Conservation (phyloP, 2,329 filamentous ascomycete genomes). For the Lasiodiplodia sp. region DNA sequence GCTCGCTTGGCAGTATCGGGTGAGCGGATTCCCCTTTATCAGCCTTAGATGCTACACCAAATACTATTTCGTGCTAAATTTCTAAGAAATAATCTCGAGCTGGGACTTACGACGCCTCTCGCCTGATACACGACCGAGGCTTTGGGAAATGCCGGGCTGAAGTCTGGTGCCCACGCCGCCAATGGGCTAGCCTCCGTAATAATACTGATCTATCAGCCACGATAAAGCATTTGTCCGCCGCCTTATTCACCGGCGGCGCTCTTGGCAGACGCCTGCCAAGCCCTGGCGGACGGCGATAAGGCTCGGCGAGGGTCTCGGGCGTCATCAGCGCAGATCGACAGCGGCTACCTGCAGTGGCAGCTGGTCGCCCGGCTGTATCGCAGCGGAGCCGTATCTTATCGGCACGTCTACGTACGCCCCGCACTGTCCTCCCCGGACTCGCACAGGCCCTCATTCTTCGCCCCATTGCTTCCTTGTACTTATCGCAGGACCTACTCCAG, state of each 20-base stretch:
- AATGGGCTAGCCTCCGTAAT: neutral
- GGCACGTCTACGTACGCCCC: neutral
- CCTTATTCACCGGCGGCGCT: conserved; percentile 20
- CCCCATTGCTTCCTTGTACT: neutral
- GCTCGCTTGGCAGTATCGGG: neutral
- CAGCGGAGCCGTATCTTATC: conserved; percentile 25
- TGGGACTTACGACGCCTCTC: neutral
- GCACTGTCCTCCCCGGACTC: neutral
- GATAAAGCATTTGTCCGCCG: conserved; percentile 25
- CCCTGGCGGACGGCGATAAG: conserved; percentile 2
- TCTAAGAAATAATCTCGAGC: neutral
- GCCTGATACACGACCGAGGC: neutral
- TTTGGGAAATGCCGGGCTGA: too few species aligned
- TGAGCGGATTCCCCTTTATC: neutral
- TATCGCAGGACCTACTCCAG: neutral
- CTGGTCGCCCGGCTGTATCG: neutral
- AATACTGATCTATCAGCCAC: neutral
- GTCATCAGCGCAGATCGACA: conserved; percentile 20
- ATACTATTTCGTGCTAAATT: neutral
- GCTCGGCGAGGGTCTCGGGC: conserved; percentile 10
- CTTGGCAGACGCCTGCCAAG: conserved; percentile 20
- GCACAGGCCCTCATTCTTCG: neutral
- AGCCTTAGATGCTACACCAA: neutral
- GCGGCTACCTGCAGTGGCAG: too few species aligned
- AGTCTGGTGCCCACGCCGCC: neutral